phyloP scores from a whole-genome alignment of 2,329 filamentous ascomycete genomes.

The Aspergillus sp. region DNA sequence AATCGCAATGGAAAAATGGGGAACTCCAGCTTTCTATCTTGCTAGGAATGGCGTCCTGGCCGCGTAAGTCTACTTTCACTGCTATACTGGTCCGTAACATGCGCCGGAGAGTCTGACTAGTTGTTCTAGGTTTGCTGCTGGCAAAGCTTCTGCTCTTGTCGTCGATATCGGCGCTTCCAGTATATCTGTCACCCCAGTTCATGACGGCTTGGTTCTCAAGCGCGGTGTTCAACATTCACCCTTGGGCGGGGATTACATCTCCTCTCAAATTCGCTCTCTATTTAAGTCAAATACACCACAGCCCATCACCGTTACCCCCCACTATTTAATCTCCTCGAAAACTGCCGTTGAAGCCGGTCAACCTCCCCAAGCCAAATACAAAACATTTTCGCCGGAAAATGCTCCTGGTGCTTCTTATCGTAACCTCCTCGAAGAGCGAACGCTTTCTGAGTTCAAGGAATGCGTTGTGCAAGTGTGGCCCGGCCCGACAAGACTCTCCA shows the following conservation, averaged over 20 bases:
- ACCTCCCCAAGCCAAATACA: conserved; percentile 73
- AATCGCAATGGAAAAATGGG: conserved; percentile 96
- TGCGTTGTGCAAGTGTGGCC: conserved; percentile 93
- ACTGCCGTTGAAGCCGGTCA: conserved; percentile 82
- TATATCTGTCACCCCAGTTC: conserved; percentile 84
- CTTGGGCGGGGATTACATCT: conserved; percentile 86
- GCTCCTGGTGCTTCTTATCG: conserved; percentile 70
- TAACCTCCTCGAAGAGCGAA: conserved; percentile 83
- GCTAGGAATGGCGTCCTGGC: conserved; percentile 85
- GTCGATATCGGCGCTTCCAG: conserved; percentile 88
- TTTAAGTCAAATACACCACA: conserved; percentile 66
- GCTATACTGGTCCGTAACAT: background rate
- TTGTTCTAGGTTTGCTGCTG: conserved; percentile 69
- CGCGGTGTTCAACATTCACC: conserved; percentile 84
- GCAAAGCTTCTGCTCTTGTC: conserved; percentile 89
- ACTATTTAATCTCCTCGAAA: conserved; percentile 86
- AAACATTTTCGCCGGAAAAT: conserved; percentile 62
- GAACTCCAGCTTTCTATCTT: conserved; percentile 90
- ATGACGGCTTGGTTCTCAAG: conserved; percentile 92
- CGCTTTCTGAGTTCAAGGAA: conserved; percentile 96
- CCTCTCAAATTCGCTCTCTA: conserved; percentile 78
- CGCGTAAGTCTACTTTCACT: conserved; percentile 52
- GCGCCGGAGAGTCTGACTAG: conserved; percentile 5
- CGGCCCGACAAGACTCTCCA: conserved; percentile 67
- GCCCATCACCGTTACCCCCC: conserved; percentile 75